phyloP scores from a whole-genome alignment of 2,329 filamentous ascomycete species.

The Aureobasidium sp. region DNA sequence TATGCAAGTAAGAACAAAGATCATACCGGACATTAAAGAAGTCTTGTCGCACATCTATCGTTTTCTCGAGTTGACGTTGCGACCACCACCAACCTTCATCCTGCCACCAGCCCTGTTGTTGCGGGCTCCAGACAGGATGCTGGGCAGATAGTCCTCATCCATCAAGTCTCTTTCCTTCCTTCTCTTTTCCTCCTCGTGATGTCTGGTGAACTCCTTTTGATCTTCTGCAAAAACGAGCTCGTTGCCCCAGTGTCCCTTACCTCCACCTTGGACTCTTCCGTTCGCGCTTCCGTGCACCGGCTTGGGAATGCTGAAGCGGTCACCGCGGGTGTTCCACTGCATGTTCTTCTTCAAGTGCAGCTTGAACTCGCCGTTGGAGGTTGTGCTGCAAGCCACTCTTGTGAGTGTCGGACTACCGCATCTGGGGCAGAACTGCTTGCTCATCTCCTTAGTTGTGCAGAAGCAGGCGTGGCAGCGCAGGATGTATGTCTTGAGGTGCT shows the following conservation, averaged over 20 bases:
- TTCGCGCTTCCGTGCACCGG: slow-evolving; percentile 72
- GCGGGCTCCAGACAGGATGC: slow-evolving; percentile 73
- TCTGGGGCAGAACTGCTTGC: slow-evolving; percentile 82
- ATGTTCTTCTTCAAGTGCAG: slow-evolving; percentile 90
- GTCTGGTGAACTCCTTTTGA: slow-evolving; percentile 80
- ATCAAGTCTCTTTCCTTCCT: slow-evolving; percentile 70
- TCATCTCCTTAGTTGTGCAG: slow-evolving; percentile 70
- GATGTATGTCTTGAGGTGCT: slow-evolving; percentile 77
- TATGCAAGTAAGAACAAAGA: background rate
- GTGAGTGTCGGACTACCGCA: slow-evolving; percentile 85
- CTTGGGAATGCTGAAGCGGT: slow-evolving; percentile 89
- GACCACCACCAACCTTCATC: slow-evolving; percentile 74
- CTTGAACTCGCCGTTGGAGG: slow-evolving; percentile 68
- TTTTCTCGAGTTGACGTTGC: slow-evolving; percentile 76
- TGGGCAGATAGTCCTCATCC: slow-evolving; percentile 88
- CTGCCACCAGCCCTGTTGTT: slow-evolving; percentile 50
- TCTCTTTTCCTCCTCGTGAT: slow-evolving; percentile 54
- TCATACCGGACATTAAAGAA: background rate
- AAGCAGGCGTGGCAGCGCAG: slow-evolving; percentile 94
- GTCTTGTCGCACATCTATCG: background rate
- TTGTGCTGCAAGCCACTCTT: slow-evolving; percentile 76
- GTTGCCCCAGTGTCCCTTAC: slow-evolving; percentile 78
- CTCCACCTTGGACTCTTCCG: slow-evolving; percentile 64
- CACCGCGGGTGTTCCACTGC: slow-evolving; percentile 90
- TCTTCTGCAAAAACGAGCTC: slow-evolving; percentile 83